Base-by-base conservation (phyloP, 139 green algal genomes). In the Klebsormidium nitens region DNA sequence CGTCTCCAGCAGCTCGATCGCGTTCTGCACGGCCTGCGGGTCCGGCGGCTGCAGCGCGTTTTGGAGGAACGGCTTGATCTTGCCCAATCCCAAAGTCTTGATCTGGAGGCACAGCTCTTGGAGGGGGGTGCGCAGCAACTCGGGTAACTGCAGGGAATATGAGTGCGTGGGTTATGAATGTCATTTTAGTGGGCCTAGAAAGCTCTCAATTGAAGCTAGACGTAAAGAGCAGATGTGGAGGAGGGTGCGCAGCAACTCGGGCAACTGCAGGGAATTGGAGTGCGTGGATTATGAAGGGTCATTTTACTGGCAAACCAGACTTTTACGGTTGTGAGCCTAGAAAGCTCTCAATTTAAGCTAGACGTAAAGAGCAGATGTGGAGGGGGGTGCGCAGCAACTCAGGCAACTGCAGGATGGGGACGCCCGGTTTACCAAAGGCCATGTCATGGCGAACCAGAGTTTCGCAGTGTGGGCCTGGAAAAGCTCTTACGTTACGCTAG, bases 81-180 rank as follows among this genome's bases (percentile, higher is more conserved):
- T 34, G 2, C 69, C 69, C 38, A 76, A 46, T 2, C 58, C 36
- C 19, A 76, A 26, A 1, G 31, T 76, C 74, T 83, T 83, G 49
- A 85, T 85, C 55, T 85, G 79, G 3, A 86, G 64, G 66, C 79
- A 85, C 28, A 86, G 75, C 3, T 62, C 75, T 19, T 85, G 67
- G 44, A 86, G 46, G 6, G 80, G 80, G 44, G 77, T 79, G 3
- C 80, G 62, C 69, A 70, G 56, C n/a, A 86, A 66, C 61, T 86
- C 80, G 3, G 79, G 79, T 17, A 69, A 28, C 60, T 76, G 68
- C 46, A 55, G 46, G 46, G 46, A 55, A 31, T 23, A 55, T 23
- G 46, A 31, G 46, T 55, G 46, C 46, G 23, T 55, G 23, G 23
- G 23, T 23, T 55, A 23, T 23, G 23, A 55, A 55, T 55, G 46